Evolutionary conservation across 148 eudicot genomes (phyloP).

Genomic region (Camellia lanceoleosa): DNA sequence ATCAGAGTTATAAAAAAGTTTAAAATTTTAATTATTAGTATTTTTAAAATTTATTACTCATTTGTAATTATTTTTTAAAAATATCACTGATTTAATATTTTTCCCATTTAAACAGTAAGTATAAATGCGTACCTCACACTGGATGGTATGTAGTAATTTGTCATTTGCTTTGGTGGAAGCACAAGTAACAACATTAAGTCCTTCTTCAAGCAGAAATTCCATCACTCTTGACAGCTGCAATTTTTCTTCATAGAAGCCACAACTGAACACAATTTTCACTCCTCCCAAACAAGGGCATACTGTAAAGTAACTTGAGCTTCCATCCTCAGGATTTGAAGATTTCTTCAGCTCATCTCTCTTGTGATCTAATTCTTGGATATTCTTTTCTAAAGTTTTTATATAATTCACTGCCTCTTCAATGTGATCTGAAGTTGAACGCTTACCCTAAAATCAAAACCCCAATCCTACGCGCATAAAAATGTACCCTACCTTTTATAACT

Average conservation of each 20-base stretch:
- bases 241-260: constrained; percentile 10
- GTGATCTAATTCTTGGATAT: constrained; percentile 23
- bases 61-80: too few species aligned
- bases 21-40: too few species aligned
- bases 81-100: too few species aligned
- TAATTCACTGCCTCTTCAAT: constrained; percentile 35
- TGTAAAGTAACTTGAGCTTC: constrained; percentile 1
- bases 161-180: constrained; percentile 30
- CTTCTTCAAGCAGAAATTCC: constrained; percentile 28
- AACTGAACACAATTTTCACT: constrained; percentile 28
- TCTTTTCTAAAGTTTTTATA: constrained; percentile 36
- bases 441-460: constrained; percentile 27
- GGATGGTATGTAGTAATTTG: constrained; percentile 29
- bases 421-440: constrained; percentile 35
- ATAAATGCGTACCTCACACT: constrained; percentile 31
- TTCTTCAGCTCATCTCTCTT: constrained; percentile 37
- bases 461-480: background rate
- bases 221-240: constrained; percentile 33
- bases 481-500: background rate
- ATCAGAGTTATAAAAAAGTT: too few species aligned
- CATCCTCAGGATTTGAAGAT: background rate
- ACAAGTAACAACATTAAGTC: constrained; percentile 33
- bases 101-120: too few species aligned
- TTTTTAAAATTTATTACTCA: too few species aligned
- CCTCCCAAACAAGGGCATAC: constrained; percentile 23